These are phyloP conservation scores for Cercospora sojina DNA, from an alignment of 2,329 filamentous ascomycete genomes.

Conservation along the genomic window DNA sequence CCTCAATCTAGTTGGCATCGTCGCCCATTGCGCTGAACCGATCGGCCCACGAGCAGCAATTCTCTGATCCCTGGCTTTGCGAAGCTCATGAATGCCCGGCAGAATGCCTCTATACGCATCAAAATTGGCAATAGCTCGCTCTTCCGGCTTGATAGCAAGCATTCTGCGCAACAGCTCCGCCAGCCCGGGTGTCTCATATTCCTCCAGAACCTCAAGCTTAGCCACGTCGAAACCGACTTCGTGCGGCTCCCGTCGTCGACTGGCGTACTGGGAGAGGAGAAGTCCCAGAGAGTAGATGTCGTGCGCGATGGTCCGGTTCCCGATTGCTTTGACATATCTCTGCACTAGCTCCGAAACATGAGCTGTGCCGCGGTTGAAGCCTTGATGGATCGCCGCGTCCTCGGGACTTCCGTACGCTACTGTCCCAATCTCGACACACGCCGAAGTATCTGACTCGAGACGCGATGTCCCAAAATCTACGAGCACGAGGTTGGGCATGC, in stretches of 20 bases:
- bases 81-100: slow-evolving; percentile 13
- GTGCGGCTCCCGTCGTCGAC: not conserved
- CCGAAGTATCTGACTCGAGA: not conserved
- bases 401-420: not conserved
- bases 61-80: slow-evolving; percentile 12
- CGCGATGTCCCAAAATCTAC: slow-evolving; percentile 20
- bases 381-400: not conserved
- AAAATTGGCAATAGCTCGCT: slow-evolving; percentile 19
- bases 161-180: slow-evolving; percentile 7
- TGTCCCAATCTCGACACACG: not conserved
- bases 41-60: slow-evolving; percentile 4
- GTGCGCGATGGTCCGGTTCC: slow-evolving; percentile 1
- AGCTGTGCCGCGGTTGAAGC: not conserved
- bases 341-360: not conserved
- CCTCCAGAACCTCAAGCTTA: slow-evolving; percentile 1
- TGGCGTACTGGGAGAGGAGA: slow-evolving; percentile 18
- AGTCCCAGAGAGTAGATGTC: slow-evolving; percentile 26
- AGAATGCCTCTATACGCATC: slow-evolving; percentile 11
- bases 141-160: slow-evolving; percentile 14
- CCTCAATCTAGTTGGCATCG: not conserved
- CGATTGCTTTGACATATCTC: not conserved
- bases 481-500: slow-evolving; percentile 21
- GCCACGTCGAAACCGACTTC: slow-evolving; percentile 13
- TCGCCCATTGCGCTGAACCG: slow-evolving; percentile 11
- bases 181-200: slow-evolving; percentile 18